phyloP scores from a whole-genome alignment of 169 alveolate genomes.

The Amoebophrya sp. region DNA sequence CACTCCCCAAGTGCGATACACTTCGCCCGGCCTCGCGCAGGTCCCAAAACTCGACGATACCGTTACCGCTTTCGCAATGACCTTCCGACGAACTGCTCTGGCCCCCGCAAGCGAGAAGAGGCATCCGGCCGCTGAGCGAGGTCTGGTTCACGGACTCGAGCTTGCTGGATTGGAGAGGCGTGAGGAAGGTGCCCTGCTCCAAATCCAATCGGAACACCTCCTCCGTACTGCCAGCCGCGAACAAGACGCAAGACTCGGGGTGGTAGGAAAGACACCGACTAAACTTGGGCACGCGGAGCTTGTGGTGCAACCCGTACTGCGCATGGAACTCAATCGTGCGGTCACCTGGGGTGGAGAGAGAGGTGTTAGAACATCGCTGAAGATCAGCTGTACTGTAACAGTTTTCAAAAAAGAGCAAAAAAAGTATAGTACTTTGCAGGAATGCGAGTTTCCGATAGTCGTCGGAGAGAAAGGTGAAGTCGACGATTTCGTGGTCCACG shows the following conservation, averaged over 20 bases:
- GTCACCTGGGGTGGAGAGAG: slow-evolving; percentile 37
- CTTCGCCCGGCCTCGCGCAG: slow-evolving; percentile 4
- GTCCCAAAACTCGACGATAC: slow-evolving; percentile 14
- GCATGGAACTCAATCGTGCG: slow-evolving; percentile 85
- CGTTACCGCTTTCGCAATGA: neutral
- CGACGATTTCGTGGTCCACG: slow-evolving; percentile 72
- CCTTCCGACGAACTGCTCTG: neutral
- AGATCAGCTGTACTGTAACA: neutral
- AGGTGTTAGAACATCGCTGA: neutral
- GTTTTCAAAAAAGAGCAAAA: neutral
- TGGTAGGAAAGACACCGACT: slow-evolving; percentile 69
- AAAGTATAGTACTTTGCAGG: slow-evolving; percentile 33
- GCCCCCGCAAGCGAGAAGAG: slow-evolving; percentile 35
- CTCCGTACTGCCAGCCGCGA: slow-evolving; percentile 61
- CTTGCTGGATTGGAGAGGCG: slow-evolving; percentile 44
- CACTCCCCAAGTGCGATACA: neutral
- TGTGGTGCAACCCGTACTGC: slow-evolving; percentile 81
- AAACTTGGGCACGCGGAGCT: slow-evolving; percentile 71
- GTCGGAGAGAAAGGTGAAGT: slow-evolving; percentile 58
- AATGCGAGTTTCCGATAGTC: slow-evolving; percentile 78
- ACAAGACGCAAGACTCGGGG: slow-evolving; percentile 55
- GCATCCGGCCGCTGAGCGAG: slow-evolving; percentile 6
- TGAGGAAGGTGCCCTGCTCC: slow-evolving; percentile 67
- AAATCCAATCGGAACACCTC: slow-evolving; percentile 58
- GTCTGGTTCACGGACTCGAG: neutral